Conservation (phyloP, 345 rosid genomes). For the Moringa oleifera region DNA sequence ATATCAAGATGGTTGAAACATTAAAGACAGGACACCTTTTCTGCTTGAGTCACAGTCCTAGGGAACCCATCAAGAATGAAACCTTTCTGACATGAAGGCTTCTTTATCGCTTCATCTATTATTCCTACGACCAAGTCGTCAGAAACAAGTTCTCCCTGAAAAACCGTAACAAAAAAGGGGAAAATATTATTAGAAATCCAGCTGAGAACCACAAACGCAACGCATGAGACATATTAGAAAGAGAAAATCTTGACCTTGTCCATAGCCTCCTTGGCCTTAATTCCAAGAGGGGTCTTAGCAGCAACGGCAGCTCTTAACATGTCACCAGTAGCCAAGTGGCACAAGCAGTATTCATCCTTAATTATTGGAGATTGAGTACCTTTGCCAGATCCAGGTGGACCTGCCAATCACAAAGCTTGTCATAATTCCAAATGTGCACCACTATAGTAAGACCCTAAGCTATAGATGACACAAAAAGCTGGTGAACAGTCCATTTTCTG, state of each 20-base stretch:
- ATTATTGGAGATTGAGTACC: constrained; percentile 95
- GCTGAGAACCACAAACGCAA: not conserved
- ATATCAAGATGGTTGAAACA: not conserved
- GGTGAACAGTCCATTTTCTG: no score
- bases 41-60: constrained; percentile 83
- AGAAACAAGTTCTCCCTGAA: constrained; percentile 90
- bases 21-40: constrained; percentile 44
- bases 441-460: not conserved
- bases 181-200: constrained; percentile 7
- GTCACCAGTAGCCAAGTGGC: constrained; percentile 99
- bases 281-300: constrained; percentile 89
- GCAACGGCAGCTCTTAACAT: constrained; percentile 98
- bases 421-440: not conserved
- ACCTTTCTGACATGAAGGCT: constrained; percentile 87
- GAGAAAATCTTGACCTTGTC: constrained; percentile 53
- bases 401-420: constrained; percentile 32
- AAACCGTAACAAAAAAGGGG: constrained; percentile 10
- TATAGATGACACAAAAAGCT: no score
- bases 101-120: constrained; percentile 92
- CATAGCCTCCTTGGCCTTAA: constrained; percentile 97
- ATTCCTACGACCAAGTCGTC: constrained; percentile 95
- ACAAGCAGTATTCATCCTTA: constrained; percentile 89
- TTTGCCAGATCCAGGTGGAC: constrained; percentile 99
- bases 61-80: constrained; percentile 97
- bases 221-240: not conserved